phyloP scores from a whole-genome alignment of 2,329 filamentous ascomycete species.

The Arthrocladium fulminans region DNA sequence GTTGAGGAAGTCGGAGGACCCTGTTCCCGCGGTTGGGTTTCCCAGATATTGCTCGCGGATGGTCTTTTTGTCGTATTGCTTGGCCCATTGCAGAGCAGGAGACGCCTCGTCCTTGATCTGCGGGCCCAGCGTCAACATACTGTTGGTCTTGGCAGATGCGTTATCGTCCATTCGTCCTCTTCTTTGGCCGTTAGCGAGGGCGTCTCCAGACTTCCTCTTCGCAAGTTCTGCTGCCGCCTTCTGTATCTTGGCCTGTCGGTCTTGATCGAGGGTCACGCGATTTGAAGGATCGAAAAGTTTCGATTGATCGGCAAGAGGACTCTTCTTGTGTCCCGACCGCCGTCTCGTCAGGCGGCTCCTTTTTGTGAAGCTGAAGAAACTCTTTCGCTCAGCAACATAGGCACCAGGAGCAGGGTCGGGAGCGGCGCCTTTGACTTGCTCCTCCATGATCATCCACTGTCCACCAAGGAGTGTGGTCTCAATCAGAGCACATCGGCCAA shows the following conservation, averaged over 20 bases:
- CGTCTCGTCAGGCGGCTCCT: constrained; percentile 58
- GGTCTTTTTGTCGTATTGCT: constrained; percentile 82
- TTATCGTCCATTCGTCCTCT: constrained; percentile 49
- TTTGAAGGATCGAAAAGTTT: constrained; percentile 47
- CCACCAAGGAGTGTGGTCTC: constrained; percentile 76
- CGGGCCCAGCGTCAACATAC: constrained; percentile 79
- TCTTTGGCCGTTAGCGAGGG: constrained; percentile 46
- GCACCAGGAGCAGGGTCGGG: constrained; percentile 74
- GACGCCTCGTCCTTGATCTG: constrained; percentile 78
- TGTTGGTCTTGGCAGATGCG: constrained; percentile 64
- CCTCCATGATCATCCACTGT: constrained; percentile 90
- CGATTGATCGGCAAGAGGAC: constrained; percentile 40
- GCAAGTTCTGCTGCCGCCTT: constrained; percentile 80
- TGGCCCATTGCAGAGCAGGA: constrained; percentile 94
- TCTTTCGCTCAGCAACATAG: constrained; percentile 93
- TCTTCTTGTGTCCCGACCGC: constrained; percentile 60
- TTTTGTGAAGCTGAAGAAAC: constrained; percentile 76
- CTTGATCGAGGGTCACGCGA: constrained; percentile 76
- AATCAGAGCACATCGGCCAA: constrained; percentile 84
- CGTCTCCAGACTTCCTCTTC: constrained; percentile 52
- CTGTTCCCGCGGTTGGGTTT: constrained; percentile 63
- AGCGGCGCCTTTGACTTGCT: constrained; percentile 88
- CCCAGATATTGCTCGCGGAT: constrained; percentile 79
- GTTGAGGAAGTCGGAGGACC: constrained; percentile 42
- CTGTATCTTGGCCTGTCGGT: constrained; percentile 88